These are phyloP conservation scores for Candida ortonii DNA, from an alignment of 805 yeast species.

Conservation along the genomic window DNA sequence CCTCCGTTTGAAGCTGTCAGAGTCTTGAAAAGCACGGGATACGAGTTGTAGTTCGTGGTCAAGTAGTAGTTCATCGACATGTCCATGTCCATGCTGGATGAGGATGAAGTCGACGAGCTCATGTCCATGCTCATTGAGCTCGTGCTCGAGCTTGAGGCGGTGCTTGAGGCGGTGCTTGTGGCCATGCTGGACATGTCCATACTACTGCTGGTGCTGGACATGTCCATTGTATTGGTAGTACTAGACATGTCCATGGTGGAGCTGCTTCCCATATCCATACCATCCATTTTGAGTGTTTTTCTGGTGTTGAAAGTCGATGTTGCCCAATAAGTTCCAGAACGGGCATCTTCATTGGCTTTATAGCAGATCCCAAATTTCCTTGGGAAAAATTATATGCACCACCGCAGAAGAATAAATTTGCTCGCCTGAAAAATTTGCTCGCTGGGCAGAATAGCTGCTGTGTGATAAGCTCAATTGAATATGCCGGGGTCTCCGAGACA, in stretches of 20 bases:
- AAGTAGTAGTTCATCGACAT: conserved; percentile 59
- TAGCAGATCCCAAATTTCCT: no score
- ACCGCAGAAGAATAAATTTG: neutral
- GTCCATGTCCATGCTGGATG: conserved; percentile 17
- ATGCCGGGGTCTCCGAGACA: no score
- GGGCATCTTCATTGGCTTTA: no score
- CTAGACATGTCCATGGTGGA: conserved; percentile 21
- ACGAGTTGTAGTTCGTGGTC: conserved; percentile 46
- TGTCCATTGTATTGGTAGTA: conserved; percentile 15
- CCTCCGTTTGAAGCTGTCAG: conserved; percentile 54
- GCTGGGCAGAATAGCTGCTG: conserved; percentile 1
- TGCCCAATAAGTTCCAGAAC: no score
- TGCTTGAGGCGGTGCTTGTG: conserved; percentile 9
- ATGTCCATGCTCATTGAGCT: conserved; percentile 19
- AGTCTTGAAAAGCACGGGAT: conserved; percentile 61
- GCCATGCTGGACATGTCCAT: no score
- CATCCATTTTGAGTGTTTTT: no score
- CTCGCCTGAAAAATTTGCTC: conserved; percentile 5
- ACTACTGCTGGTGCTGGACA: conserved; percentile 16
- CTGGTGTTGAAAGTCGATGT: no score
- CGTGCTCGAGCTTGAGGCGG: conserved; percentile 5
- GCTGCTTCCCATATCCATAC: conserved; percentile 27
- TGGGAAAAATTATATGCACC: no score
- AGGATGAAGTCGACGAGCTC: conserved; percentile 14
- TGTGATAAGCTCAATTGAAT: no score